Base-by-base conservation (phyloP, 352 stramenopile species). In the Globisporangium paroecandrum region DNA sequence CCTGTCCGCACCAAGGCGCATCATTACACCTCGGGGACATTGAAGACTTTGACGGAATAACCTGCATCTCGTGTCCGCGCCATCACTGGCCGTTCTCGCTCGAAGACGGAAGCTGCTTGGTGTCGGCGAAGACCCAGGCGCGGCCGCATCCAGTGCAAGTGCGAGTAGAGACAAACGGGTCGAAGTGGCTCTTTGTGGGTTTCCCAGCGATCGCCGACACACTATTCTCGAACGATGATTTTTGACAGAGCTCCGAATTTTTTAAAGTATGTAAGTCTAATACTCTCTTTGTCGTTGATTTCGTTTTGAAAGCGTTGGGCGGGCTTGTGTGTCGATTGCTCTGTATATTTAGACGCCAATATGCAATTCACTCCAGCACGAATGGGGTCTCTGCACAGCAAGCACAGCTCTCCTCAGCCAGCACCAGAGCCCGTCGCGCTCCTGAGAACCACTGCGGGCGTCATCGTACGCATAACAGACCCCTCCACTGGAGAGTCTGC, bases 11-110 rank as follows among this genome's bases (percentile, higher is more conserved):
- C 58, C 85, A 93, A 64, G 85, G 82, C 18, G 88, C 83, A 20
- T 79, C 86, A n/a, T 74, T 96, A 9, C 82, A 94, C 58, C 62
- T 94, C n/a, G 88, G 88, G 8, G 88, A 96, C 66, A 96, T 96
- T 29, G 88, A 96, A 78, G 86, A 94, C 36, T 85, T 91, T 27
- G 83, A 90, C 68, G 86, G 83, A 49, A 77, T 65, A 29, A 61
- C 85, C 0, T 96, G 86, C 58, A 70, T 96, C 38, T 82, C 86
- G 38, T 95, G 88, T 41, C 88, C 88, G 29, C 84, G 81, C 18
- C 88, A 95, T 68, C 87, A 87, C 58, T 95, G 84, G 84, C 86
- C 86, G 0, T 95, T 94, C 65, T 91, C 87, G 18, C 73, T 95
- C 10, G 80, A 87, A 46, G 82, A 91, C 27, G 88, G 88, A 15